Evolutionary conservation across 805 yeast genomes (phyloP).

Genomic region (Candida easanensis): DNA sequence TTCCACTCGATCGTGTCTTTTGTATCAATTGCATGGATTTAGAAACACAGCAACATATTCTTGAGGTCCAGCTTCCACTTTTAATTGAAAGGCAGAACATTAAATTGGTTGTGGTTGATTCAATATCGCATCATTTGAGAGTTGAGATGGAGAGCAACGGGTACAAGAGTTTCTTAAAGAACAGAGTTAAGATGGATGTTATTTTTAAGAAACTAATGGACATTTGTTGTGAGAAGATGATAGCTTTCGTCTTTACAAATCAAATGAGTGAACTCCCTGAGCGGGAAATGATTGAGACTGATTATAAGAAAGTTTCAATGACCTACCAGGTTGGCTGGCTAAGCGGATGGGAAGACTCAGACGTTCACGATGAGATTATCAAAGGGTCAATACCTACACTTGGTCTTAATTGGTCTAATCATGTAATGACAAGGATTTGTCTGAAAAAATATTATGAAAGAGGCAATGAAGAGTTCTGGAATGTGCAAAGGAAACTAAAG

Average conservation of each 20-base stretch:
- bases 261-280: constrained; percentile 70
- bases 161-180: constrained; percentile 29
- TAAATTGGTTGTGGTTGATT: constrained; percentile 69
- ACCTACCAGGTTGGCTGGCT: constrained; percentile 72
- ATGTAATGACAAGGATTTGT: constrained; percentile 47
- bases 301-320: constrained; percentile 31
- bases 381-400: constrained; percentile 46
- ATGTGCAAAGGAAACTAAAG: constrained; percentile 33
- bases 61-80: constrained; percentile 66
- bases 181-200: constrained; percentile 37
- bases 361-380: constrained; percentile 16
- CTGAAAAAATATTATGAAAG: constrained; percentile 39
- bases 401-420: constrained; percentile 54
- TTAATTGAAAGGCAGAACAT: constrained; percentile 41
- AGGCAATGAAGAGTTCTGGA: constrained; percentile 29
- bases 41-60: constrained; percentile 70
- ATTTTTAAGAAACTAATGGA: constrained; percentile 46
- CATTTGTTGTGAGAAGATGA: constrained; percentile 43
- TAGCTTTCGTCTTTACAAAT: constrained; percentile 71
- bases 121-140: constrained; percentile 78
- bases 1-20: constrained; percentile 40
- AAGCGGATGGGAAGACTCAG: constrained; percentile 65
- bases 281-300: constrained; percentile 20
- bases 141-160: constrained; percentile 44
- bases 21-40: constrained; percentile 63